phyloP scores from a whole-genome alignment of 441 rosid genomes.

The Erodium texanum region DNA sequence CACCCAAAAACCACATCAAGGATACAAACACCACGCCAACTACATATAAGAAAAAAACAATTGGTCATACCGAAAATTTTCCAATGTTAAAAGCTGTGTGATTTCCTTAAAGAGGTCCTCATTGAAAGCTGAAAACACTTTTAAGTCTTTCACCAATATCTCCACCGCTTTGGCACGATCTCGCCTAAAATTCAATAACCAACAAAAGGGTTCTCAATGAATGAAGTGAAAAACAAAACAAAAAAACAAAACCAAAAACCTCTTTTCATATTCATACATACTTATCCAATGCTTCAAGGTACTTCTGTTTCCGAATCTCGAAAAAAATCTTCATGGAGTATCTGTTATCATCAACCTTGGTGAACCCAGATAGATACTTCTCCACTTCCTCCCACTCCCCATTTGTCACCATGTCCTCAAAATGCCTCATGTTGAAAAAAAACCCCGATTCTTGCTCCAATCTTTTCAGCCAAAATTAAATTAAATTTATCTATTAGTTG shows the following conservation, averaged over 20 bases:
- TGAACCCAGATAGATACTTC: constrained; percentile 72
- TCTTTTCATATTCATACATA: too few species aligned
- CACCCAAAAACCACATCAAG: not conserved
- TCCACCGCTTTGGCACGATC: constrained; percentile 73
- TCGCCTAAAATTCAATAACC: constrained; percentile 32
- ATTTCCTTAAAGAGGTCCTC: constrained; percentile 80
- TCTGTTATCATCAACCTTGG: constrained; percentile 73
- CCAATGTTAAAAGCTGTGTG: constrained; percentile 62
- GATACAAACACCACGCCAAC: too few species aligned
- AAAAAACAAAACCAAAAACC: too few species aligned
- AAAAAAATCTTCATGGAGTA: constrained; percentile 83
- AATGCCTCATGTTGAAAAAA: constrained; percentile 60
- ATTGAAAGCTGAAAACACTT: constrained; percentile 63
- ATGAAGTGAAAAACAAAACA: not conserved
- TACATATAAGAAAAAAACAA: too few species aligned
- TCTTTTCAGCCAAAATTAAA: constrained; percentile 21
- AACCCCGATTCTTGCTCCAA: constrained; percentile 77
- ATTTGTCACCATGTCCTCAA: constrained; percentile 73
- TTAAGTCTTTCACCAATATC: constrained; percentile 68
- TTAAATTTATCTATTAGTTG: not conserved
- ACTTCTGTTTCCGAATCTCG: constrained; percentile 77
- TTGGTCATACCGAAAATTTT: constrained; percentile 63
- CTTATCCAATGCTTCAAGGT: constrained; percentile 77
- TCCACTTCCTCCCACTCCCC: constrained; percentile 88
- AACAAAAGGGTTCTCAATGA: not conserved